Evolutionary conservation across 352 stramenopile genomes (phyloP).

Genomic region (Phytopythium boreale): DNA sequence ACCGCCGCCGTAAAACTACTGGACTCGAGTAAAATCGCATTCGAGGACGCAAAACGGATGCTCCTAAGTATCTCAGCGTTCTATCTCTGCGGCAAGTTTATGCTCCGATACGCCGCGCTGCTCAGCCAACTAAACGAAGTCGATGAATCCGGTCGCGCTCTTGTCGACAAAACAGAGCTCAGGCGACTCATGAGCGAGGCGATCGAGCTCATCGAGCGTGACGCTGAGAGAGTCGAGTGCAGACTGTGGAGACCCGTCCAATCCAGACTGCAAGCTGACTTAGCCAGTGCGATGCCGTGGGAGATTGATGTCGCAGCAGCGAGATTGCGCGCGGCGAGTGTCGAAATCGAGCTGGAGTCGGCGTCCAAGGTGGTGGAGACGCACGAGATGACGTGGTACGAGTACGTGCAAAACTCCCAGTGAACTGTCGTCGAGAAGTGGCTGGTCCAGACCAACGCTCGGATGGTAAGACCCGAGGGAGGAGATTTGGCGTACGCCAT

Average conservation of each 20-base stretch:
- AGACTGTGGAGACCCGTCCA: background rate
- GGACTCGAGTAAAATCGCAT: background rate
- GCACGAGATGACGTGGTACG: slow-evolving; percentile 71
- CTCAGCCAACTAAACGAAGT: background rate
- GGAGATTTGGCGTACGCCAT: slow-evolving; percentile 30
- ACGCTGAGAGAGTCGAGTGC: background rate
- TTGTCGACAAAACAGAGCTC: background rate
- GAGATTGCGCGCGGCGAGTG: slow-evolving; percentile 32
- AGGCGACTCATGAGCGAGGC: background rate
- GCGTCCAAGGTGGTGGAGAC: slow-evolving; percentile 25
- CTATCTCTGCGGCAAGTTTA: background rate
- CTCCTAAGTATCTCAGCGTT: background rate
- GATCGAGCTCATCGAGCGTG: slow-evolving; percentile 4
- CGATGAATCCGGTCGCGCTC: background rate
- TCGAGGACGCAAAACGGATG: background rate
- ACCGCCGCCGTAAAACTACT: background rate
- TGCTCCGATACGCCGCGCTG: background rate
- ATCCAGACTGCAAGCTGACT: background rate
- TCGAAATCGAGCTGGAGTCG: slow-evolving; percentile 35
- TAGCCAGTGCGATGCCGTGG: slow-evolving; percentile 9
- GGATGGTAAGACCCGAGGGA: slow-evolving; percentile 8
- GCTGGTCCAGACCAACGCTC: slow-evolving; percentile 43
- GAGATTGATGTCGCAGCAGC: slow-evolving; percentile 28
- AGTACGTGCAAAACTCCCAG: slow-evolving; percentile 39
- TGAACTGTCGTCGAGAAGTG: slow-evolving; percentile 67